Evolutionary conservation across 495 filamentous ascomycete species (phyloP).

Genomic region (Podospora bellae-mahoneyi): DNA sequence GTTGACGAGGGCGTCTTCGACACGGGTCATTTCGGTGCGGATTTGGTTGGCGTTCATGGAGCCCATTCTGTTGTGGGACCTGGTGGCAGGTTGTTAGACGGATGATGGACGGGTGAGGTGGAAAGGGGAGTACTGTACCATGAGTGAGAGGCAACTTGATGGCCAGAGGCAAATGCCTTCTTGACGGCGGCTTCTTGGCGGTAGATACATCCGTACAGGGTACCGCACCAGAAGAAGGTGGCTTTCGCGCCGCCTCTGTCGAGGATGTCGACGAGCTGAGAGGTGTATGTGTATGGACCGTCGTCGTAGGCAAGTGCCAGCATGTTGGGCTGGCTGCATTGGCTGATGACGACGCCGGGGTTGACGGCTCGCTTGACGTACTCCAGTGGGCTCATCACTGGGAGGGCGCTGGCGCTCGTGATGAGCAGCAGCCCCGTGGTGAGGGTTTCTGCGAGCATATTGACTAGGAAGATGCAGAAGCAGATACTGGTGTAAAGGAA

Average conservation of each 20-base stretch:
- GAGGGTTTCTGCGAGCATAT: conserved; percentile 32
- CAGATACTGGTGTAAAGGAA: background rate
- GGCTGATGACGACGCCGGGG: conserved; percentile 40
- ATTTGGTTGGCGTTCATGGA: conserved; percentile 40
- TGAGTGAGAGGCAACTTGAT: conserved; percentile 52
- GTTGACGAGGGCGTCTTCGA: conserved; percentile 52
- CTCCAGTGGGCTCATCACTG: conserved; percentile 35
- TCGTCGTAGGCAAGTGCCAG: conserved; percentile 66
- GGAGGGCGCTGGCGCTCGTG: conserved; percentile 27
- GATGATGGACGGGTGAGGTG: background rate
- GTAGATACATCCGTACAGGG: conserved; percentile 57
- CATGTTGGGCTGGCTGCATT: conserved; percentile 42
- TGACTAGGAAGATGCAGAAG: conserved; percentile 7
- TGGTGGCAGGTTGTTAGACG: conserved; percentile 27
- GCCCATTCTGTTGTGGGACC: conserved; percentile 42
- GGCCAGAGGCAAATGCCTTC: conserved; percentile 47
- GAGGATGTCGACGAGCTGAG: conserved; percentile 62
- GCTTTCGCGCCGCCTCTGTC: conserved; percentile 57
- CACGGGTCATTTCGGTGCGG: conserved; percentile 46
- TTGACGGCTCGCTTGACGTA: conserved; percentile 38
- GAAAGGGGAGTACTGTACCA: conserved; percentile 31
- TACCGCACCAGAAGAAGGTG: conserved; percentile 56
- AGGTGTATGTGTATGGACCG: conserved; percentile 67
- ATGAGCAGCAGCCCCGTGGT: conserved; percentile 32
- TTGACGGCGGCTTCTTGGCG: conserved; percentile 46